phyloP scores from a whole-genome alignment of 106 monocot species.

The Dendrobium huoshanense region DNA sequence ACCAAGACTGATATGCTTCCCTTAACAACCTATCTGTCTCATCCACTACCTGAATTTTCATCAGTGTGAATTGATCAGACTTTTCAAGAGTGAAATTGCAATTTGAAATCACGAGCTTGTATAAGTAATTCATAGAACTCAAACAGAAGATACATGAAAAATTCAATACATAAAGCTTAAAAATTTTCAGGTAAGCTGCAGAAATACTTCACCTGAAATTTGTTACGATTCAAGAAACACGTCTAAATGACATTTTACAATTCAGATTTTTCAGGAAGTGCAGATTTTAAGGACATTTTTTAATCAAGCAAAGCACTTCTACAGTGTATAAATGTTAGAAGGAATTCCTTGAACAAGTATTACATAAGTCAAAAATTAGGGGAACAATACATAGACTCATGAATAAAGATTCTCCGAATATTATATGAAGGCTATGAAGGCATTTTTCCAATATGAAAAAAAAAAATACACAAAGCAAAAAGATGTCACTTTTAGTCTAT shows the following conservation, averaged over 20 bases:
- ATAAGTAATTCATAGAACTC: not conserved
- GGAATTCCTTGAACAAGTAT: not conserved
- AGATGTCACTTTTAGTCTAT: not conserved
- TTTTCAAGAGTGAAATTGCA: not conserved
- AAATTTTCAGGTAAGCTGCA: not conserved
- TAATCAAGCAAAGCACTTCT: not conserved
- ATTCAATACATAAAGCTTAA: not conserved
- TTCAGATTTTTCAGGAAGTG: not conserved
- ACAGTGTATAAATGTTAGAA: not conserved
- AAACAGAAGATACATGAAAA: not conserved
- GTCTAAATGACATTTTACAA: not conserved
- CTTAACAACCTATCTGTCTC: slow-evolving; percentile 86
- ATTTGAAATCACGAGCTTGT: not conserved
- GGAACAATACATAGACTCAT: not conserved
- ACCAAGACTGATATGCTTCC: slow-evolving; percentile 95
- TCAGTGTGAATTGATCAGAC: not conserved
- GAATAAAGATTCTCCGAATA: not conserved
- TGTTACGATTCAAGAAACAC: not conserved
- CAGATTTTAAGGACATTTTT: not conserved
- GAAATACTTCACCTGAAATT: not conserved
- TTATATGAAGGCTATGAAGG: not conserved
- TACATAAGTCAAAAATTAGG: not conserved
- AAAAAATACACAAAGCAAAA: not conserved
- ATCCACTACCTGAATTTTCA: slow-evolving; percentile 79
- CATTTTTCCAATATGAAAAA: not conserved